Base-by-base conservation (phyloP, 352 stramenopile genomes). In the Globisporangium spinosum region DNA sequence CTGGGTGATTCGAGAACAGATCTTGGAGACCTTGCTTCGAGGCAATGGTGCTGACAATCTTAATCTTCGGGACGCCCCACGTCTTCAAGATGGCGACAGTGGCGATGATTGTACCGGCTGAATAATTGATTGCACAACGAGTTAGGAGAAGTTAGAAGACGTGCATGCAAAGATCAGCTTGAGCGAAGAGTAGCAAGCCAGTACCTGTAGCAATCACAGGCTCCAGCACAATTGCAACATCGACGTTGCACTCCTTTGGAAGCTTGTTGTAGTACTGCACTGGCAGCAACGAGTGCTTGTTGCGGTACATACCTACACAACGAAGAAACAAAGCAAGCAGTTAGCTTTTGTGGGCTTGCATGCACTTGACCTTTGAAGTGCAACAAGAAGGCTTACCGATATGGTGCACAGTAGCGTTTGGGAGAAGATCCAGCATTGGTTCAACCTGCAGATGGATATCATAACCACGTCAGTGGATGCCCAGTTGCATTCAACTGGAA, bases 201-300 rank as follows among this genome's bases (percentile, higher is more conserved):
- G 29, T 70, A 93, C 88, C 88, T 23, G 95, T 98, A 12, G 94
- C 95, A 74, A 99, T 98, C 56, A 99, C 84, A 20, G 97, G 97
- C 79, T 99, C 97, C 35, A 99, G 76, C 27, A 99, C 82, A 68
- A 98, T 98, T 9, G 97, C 97, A 40, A 97, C 89, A 63, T 98
- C 91, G 17, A 84, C 77, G 45, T 91, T 83, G 77, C 95, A 97
- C 69, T 97, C 83, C 64, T 98, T 97, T 2, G 97, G 97, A 2
- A 99, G 80, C 69, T 98, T 97, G 87, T 99, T 99, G 83, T 99
- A 99, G 85, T 99, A 99, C 71, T 99, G 94, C n/a, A 99, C 95
- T 3, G 97, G 97, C 32, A 98, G 70, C 9, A 98, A 78, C 54
- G 84, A 94, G 56, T 94, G 81, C 64, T 98, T 97, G 76, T 93